Evolutionary conservation across 2,329 filamentous ascomycete genomes (phyloP).

Genomic region (Didymella arachidicola): DNA sequence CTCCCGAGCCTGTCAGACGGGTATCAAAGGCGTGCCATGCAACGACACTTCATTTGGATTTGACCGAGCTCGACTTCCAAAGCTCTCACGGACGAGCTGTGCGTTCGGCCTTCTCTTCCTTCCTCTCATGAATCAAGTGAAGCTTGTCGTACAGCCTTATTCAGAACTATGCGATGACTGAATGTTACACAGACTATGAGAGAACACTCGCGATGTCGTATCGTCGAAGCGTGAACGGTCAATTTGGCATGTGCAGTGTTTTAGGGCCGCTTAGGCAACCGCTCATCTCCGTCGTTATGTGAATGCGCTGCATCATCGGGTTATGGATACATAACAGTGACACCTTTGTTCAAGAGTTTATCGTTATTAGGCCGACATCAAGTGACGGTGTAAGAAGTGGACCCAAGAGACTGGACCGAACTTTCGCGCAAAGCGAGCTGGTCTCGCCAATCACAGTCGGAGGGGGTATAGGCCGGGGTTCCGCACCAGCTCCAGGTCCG

Average conservation of each 20-base stretch:
- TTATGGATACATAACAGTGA: not conserved
- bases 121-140: not conserved
- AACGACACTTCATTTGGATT: conserved; percentile 1
- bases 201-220: conserved; percentile 1
- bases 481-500: conserved; percentile 24
- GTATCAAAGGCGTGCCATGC: conserved; percentile 20
- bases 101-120: not conserved
- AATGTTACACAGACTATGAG: conserved; percentile 10
- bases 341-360: conserved; percentile 7
- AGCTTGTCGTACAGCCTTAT: conserved; percentile 8
- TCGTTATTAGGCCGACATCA: conserved; percentile 14
- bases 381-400: conserved; percentile 27
- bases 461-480: conserved; percentile 19
- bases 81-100: not conserved
- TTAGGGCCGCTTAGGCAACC: conserved; percentile 4
- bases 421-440: conserved; percentile 21
- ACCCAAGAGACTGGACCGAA: conserved; percentile 24
- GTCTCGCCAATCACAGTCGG: conserved; percentile 33
- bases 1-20: conserved; percentile 28
- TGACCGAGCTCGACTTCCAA: not conserved
- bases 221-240: conserved; percentile 6
- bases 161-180: not conserved
- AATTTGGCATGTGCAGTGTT: conserved; percentile 9
- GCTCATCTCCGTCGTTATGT: conserved; percentile 13
- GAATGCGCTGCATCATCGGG: conserved; percentile 5